Percentiles rank a stretch among this genome's conserved stretches.
These are phyloP conservation scores for Stephanodiscus triporus DNA, from an alignment of 108 stramenopile genomes.

Conservation along the genomic window DNA sequence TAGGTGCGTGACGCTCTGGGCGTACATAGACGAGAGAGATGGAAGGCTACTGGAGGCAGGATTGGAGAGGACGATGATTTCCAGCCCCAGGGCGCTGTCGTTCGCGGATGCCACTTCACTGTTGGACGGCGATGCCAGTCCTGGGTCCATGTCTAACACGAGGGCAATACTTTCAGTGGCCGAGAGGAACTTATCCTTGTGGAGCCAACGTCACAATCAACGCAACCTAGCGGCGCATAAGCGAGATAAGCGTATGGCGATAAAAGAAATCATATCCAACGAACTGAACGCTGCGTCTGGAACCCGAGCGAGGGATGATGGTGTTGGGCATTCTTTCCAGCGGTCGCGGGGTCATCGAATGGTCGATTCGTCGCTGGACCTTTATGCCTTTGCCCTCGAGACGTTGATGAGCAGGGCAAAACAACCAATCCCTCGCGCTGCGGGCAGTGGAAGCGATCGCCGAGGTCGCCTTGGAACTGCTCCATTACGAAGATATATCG, in stretches of 20 bases:
- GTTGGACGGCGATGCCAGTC: slow-evolving; percentile 45
- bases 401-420: slow-evolving; percentile 53
- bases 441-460: slow-evolving; percentile 57
- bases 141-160: slow-evolving; percentile 34
- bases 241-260: slow-evolving; percentile 64
- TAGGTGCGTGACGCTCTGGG: slow-evolving; percentile 85
- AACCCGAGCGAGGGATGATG: slow-evolving; percentile 52
- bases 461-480: slow-evolving; percentile 76
- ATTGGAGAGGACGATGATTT: slow-evolving; percentile 75
- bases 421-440: slow-evolving; percentile 60
- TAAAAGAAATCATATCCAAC: slow-evolving; percentile 57
- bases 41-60: slow-evolving; percentile 83
- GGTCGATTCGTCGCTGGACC: slow-evolving; percentile 76
- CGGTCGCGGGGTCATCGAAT: slow-evolving; percentile 74
- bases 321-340: slow-evolving; percentile 57
- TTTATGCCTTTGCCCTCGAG: slow-evolving; percentile 61
- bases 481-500: slow-evolving; percentile 83
- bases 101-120: slow-evolving; percentile 65
- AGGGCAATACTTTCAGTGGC: slow-evolving; percentile 58
- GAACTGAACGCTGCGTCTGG: slow-evolving; percentile 22
- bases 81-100: slow-evolving; percentile 60
- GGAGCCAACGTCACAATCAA: slow-evolving; percentile 53
- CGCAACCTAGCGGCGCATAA: slow-evolving; percentile 56
- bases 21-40: slow-evolving; percentile 79
- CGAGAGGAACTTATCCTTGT: slow-evolving; percentile 61